Conservation (phyloP, 495 filamentous ascomycete species). For the Margaritispora aquatica region DNA sequence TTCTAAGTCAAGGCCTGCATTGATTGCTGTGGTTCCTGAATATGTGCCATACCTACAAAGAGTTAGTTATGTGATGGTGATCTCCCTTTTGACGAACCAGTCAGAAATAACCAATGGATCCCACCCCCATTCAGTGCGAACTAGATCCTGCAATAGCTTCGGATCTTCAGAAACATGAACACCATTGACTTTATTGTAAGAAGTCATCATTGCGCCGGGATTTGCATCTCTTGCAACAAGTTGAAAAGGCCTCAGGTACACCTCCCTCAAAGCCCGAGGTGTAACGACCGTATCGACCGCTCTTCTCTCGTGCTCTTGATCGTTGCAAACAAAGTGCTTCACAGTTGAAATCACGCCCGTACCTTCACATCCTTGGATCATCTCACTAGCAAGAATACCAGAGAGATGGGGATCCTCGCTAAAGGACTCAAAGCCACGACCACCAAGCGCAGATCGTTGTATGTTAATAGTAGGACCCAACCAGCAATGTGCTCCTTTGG, state of each 20-base stretch:
- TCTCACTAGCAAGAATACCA: constrained; percentile 56
- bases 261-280: constrained; percentile 64
- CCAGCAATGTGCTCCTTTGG: constrained; percentile 67
- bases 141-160: constrained; percentile 51
- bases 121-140: constrained; percentile 54
- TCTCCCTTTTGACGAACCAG: constrained; percentile 5
- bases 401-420: constrained; percentile 66
- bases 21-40: constrained; percentile 54
- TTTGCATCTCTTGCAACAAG: constrained; percentile 58
- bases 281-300: constrained; percentile 62
- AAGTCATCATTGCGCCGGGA: constrained; percentile 64
- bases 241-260: constrained; percentile 70
- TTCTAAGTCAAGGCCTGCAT: constrained; percentile 67
- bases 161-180: constrained; percentile 59
- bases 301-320: constrained; percentile 67
- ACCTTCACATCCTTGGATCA: constrained; percentile 61
- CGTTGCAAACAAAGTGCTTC: constrained; percentile 77
- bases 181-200: constrained; percentile 70
- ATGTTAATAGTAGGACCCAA: constrained; percentile 72
- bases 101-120: constrained; percentile 14
- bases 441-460: constrained; percentile 67
- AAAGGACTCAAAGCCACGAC: constrained; percentile 72
- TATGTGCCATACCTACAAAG: constrained; percentile 56
- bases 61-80: neutral
- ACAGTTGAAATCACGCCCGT: constrained; percentile 64